Conservation (phyloP, 2,329 filamentous ascomycete genomes). For the Capronia coronata region DNA sequence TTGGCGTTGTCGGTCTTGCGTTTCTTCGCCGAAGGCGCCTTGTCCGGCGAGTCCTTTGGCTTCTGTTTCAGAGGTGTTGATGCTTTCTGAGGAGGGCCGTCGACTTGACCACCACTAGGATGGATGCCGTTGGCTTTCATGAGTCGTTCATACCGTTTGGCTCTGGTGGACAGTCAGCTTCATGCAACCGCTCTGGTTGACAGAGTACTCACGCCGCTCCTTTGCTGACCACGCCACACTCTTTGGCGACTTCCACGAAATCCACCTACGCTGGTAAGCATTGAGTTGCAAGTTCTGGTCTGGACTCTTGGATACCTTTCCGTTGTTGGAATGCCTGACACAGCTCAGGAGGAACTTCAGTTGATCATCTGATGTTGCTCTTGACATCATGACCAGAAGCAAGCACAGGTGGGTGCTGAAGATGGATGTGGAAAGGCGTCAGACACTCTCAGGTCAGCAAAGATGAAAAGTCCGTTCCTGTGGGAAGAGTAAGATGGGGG, state of each 20-base stretch:
- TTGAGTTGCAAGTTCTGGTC: neutral
- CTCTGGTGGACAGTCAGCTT: slow-evolving; percentile 39
- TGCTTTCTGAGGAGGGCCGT: neutral
- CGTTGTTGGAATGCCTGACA: slow-evolving; percentile 54
- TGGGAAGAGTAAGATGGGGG: neutral
- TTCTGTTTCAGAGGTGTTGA: slow-evolving; percentile 3
- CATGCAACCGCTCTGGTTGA: neutral
- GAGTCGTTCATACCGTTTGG: slow-evolving; percentile 63
- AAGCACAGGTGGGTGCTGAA: neutral
- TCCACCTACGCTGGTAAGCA: slow-evolving; percentile 49
- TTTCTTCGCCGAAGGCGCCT: slow-evolving; percentile 7
- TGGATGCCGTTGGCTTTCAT: slow-evolving; percentile 53
- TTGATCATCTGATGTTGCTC: slow-evolving; percentile 49
- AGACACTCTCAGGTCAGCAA: too few relatives aligned
- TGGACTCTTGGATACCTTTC: slow-evolving; percentile 46
- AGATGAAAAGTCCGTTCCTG: too few relatives aligned
- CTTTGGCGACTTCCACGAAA: slow-evolving; percentile 57
- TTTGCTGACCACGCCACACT: slow-evolving; percentile 58
- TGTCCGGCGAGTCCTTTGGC: neutral
- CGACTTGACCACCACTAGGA: slow-evolving; percentile 19
- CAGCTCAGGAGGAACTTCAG: slow-evolving; percentile 62
- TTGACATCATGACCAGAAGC: slow-evolving; percentile 40
- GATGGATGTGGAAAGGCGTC: neutral
- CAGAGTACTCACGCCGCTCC: slow-evolving; percentile 59
- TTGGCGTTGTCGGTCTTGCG: slow-evolving; percentile 6